Conservation (phyloP, 305 asterid species). For the Petunia hybrid region DNA sequence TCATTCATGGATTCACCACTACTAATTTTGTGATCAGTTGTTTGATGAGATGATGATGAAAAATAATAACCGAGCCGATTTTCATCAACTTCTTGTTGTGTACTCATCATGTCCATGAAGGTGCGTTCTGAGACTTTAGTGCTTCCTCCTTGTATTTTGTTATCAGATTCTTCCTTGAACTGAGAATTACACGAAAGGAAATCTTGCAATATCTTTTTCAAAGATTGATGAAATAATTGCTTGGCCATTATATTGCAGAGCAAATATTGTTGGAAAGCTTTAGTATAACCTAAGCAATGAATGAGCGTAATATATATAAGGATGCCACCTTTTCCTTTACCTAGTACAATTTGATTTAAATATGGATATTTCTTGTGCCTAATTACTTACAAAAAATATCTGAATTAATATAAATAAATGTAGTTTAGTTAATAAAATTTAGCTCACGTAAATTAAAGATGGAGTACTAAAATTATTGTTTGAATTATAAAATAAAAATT, state of each 20-base stretch:
- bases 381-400: too few relatives aligned
- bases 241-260: background rate
- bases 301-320: slow-evolving; percentile 82
- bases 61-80: background rate
- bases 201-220: background rate
- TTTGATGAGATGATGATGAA: background rate
- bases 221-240: background rate
- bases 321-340: slow-evolving; percentile 49
- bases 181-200: background rate
- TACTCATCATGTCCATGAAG: background rate
- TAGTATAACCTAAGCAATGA: slow-evolving; percentile 85
- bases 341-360: too few relatives aligned
- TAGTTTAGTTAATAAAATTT: too few relatives aligned
- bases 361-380: too few relatives aligned
- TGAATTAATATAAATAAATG: too few relatives aligned
- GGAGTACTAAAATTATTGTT: too few relatives aligned
- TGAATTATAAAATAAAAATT: too few relatives aligned
- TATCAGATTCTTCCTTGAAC: background rate
- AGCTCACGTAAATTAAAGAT: too few relatives aligned
- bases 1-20: background rate
- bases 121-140: background rate
- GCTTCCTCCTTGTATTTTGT: background rate
- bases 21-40: background rate
- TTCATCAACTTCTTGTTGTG: background rate
- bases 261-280: slow-evolving; percentile 52